Evolutionary conservation across 352 stramenopile species (phyloP), one percentile per base, ranked within the genome.

Genomic region (Phytophthora melonis): DNA sequence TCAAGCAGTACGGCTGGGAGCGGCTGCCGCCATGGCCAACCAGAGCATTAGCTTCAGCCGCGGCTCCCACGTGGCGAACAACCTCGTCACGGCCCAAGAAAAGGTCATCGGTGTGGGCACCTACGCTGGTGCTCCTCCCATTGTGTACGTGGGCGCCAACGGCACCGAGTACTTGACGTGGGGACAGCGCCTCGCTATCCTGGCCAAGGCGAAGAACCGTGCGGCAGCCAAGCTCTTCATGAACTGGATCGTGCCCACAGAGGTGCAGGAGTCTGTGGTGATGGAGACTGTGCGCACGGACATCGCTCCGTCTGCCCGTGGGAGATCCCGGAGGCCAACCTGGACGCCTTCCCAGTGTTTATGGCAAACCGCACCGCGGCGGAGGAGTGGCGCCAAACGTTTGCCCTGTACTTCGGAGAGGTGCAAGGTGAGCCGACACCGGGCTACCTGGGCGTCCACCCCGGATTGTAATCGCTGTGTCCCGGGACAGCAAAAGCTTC

Each of bases 361-460:
- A 87, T 87, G 82, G 68, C 72, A 14, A 75, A 89, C 65, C 79
- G 79, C 41, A 72, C 70, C 10, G 19, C 54, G 13, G 49, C 82
- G 9, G 82, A 89, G 77, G 36, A 65, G 14, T 64, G 73, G 55
- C 71, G 72, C 14, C 9, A 58, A 27, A 89, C 78, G 9, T 82
- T 89, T 23, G 47, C 70, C 16, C 54, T 89, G 13, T 89, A 83
- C 79, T 81, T 89, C 58, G 79, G 77, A 23, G 79, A 89, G 45
- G 80, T 86, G 36, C 72, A 76, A 55, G 79, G 77, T 54, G 56
- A 80, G 66, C 70, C 79, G 43, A 81, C 63, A 8, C 72, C 72
- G 3, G 82, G 82, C 10, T 47, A 30, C 25, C 66, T 80, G 18
- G 82, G 79, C 21, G 62, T 87, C 5, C 61, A 79, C 58, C 76